Percentiles rank a stretch among this genome's conserved stretches.
Evolutionary conservation across 129 eudicot genomes (phyloP).

Genomic region (Chrysanthemum lavandulifolium): DNA sequence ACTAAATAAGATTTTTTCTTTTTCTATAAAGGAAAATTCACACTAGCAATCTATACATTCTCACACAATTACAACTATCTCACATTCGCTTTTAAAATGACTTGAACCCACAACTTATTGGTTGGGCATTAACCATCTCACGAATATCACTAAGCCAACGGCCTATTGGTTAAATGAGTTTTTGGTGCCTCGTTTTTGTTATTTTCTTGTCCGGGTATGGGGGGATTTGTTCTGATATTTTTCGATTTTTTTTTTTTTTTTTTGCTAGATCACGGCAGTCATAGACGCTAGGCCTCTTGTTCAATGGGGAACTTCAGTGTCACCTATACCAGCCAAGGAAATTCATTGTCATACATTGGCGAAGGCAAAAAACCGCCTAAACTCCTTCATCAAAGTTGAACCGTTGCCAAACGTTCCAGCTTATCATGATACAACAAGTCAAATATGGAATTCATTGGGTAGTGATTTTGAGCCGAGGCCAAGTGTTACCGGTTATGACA

Average conservation of each 20-base stretch:
- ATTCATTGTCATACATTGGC: not conserved
- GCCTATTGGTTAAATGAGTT: no score
- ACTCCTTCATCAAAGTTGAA: not conserved
- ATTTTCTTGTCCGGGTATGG: no score
- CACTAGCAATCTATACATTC: no score
- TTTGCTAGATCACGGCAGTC: not conserved
- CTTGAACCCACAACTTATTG: no score
- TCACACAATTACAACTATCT: no score
- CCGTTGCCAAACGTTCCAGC: not conserved
- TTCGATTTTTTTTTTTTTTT: no score
- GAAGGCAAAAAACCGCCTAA: not conserved
- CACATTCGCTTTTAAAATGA: no score
- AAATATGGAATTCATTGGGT: not conserved
- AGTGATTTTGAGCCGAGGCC: not conserved
- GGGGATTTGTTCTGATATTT: no score
- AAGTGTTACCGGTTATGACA: no score
- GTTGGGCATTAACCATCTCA: no score
- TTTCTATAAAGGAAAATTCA: not conserved
- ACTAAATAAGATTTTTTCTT: not conserved
- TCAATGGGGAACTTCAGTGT: not conserved
- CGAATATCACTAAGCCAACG: no score
- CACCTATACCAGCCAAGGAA: not conserved
- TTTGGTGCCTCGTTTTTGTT: no score
- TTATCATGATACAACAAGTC: not conserved
- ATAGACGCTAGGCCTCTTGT: not conserved